phyloP scores from a whole-genome alignment of 805 yeast genomes.

The Yamadazyma scolyti region DNA sequence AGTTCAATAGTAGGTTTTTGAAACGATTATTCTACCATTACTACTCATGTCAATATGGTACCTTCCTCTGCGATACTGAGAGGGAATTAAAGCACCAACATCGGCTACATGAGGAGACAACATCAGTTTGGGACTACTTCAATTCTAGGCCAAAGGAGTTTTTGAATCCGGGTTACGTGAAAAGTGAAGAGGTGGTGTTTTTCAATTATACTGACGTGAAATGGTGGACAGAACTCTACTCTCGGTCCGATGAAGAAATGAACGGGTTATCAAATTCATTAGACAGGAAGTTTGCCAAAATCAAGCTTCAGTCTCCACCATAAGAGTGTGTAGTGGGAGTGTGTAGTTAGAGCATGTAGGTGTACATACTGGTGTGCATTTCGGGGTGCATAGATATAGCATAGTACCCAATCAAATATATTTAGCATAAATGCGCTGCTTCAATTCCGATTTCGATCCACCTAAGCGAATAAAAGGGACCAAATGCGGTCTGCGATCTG shows the following conservation, averaged over 20 bases:
- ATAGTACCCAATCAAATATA: no score
- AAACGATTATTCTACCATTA: slow-evolving; percentile 82
- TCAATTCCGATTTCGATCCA: no score
- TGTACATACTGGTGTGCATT: no score
- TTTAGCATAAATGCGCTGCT: no score
- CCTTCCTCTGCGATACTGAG: slow-evolving; percentile 78
- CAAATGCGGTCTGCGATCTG: no score
- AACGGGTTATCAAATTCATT: slow-evolving; percentile 38
- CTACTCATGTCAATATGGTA: slow-evolving; percentile 93
- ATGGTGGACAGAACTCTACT: slow-evolving; percentile 90
- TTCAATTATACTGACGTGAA: slow-evolving; percentile 61
- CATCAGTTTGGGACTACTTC: slow-evolving; percentile 94
- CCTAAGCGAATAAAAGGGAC: no score
- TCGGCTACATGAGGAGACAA: slow-evolving; percentile 46
- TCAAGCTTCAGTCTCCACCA: no score
- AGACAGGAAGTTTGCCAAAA: slow-evolving; percentile 39
- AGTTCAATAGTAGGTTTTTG: slow-evolving; percentile 84
- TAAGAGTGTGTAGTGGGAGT: no score
- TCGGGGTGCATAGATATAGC: no score
- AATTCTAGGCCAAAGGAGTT: slow-evolving; percentile 71
- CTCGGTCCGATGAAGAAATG: slow-evolving; percentile 61
- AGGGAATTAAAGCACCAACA: slow-evolving; percentile 43
- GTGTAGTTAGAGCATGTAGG: no score
- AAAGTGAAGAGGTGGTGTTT: slow-evolving; percentile 42
- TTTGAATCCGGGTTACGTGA: slow-evolving; percentile 44